Evolutionary conservation across 2,329 filamentous ascomycete species (phyloP), one percentile per base, ranked within the genome.

Genomic region (Pseudogymnoascus sp.): DNA sequence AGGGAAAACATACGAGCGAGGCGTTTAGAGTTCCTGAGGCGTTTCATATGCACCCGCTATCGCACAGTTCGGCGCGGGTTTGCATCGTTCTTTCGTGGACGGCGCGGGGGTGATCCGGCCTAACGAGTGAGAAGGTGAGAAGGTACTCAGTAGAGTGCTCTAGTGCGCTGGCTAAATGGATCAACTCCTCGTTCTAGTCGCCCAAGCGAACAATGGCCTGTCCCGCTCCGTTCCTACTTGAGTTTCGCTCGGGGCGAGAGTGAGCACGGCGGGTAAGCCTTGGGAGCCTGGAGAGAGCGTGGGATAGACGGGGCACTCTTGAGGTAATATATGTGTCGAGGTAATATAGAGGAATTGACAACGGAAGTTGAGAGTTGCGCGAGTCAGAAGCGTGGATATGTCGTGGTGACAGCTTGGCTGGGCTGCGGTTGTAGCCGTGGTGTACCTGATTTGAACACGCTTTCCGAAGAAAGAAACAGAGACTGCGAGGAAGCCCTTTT

Each of bases 281-380:
- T 13, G 25, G 45, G 13, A 18, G 18, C 18, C 13, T 4, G 10
- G 12, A 52, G 7, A n/a, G n/a, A 33, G 13, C 45, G 45, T 33
- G 45, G 45, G 13, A 52, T 52, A 8, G 13, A 52, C 8, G 12
- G 45, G 45, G n/a, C 12, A 48, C 21, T 8, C 13, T 29, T 2
- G 27, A 48, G 42, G 45, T 31, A 52, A 52, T 52, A 52, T 52
- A 52, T 52, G 45, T 52, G 45, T 52, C 42, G 13, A 33, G 45
- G 45, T 33, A 55, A 55, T 55, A 52, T 29, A 5, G 45, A 55
- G 13, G 45, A 55, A 18, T 55, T 31, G 27, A 33, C 45, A 18
- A 55, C 45, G 45, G n/a, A 31, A n/a, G 27, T 13, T 18, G 45
- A 8, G 27, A 31, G n/a, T 18, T 31, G n/a, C 45, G 8, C 45